A percentile compares a stretch with the other conserved stretches of the same genome.
Evolutionary conservation across 371 early-diverging fungal species (phyloP).

Genomic region (Mortierella sp.): DNA sequence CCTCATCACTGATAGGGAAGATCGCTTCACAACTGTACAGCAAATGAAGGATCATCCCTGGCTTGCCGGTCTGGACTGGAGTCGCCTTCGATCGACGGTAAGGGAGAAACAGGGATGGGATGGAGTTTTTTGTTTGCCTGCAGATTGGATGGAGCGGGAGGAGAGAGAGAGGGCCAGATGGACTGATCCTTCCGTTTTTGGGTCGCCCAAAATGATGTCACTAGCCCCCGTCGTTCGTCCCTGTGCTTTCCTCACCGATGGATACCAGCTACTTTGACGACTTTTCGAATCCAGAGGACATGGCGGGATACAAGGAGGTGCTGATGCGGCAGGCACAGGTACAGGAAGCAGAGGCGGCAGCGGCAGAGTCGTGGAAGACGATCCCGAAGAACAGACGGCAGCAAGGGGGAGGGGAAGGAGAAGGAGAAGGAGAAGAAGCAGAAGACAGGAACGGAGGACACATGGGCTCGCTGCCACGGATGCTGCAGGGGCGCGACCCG

Average conservation of each 20-base stretch:
- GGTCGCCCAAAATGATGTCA: not conserved
- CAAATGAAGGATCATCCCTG: slow-evolving; percentile 79
- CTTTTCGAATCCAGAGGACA: slow-evolving; percentile 73
- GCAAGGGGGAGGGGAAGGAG: not conserved
- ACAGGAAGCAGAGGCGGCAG: slow-evolving; percentile 29
- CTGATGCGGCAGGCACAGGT: slow-evolving; percentile 61
- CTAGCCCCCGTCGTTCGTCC: slow-evolving; percentile 79
- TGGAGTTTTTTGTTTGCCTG: too few relatives aligned
- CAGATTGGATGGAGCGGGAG: too few relatives aligned
- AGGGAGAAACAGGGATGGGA: slow-evolving; percentile 3
- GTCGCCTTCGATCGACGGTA: slow-evolving; percentile 59
- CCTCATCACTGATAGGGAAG: slow-evolving; percentile 64
- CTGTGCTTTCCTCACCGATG: slow-evolving; percentile 69
- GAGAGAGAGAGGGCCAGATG: too few relatives aligned
- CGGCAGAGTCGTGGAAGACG: not conserved
- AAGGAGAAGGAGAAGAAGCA: not conserved
- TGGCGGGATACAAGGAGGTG: slow-evolving; percentile 80
- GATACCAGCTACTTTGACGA: slow-evolving; percentile 92
- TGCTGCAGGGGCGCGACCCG: slow-evolving; percentile 30
- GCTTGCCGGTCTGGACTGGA: slow-evolving; percentile 81
- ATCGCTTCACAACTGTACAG: slow-evolving; percentile 59
- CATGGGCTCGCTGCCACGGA: slow-evolving; percentile 19
- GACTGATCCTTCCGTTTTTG: too few relatives aligned
- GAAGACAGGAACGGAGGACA: not conserved
- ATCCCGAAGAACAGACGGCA: not conserved